Base-by-base conservation (phyloP, 1,139 yeast species). In the Debaryomyces sp. region DNA sequence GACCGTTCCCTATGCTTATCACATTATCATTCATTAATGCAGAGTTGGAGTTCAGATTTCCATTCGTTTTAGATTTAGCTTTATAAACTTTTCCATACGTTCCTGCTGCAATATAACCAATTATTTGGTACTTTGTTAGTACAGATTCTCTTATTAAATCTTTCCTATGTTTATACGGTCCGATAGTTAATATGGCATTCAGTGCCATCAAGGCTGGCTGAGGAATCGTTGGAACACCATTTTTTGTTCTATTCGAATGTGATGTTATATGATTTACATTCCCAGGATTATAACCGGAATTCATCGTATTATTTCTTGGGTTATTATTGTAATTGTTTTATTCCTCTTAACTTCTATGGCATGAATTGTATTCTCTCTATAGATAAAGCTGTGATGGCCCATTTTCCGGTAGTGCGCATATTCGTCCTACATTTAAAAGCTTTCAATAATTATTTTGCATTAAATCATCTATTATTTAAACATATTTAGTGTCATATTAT, bases 81-180 rank as follows among this genome's bases (percentile, higher is more conserved):
- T 94, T 94, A 71, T 91, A 95, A 26, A 94, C 99, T 55, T 95
- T 85, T 48, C 99, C 99, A 66, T 94, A 94, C 0, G 99, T 94
- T 35, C 99, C 99, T 0, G 99, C 97, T 0, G 99, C 99, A 52
- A 94, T 95, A 67, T 94, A 94, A 0, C 99, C 99, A 29, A 90
- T 72, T 52, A 95, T 87, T 54, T 87, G 92, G 66, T 92, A 94
- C 56, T 87, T 87, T 42, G 87, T 85, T 26, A 90, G 70, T 2
- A 94, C 96, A 5, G 89, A 84, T 39, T 81, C 78, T 48, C 96
- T 71, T 4, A 82, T 71, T 32, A 79, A 67, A 62, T 90, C 96
- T 61, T 87, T 87, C 39, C 97, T 78, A 48, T 80, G 80, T 52
- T 83, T 78, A 62, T 86, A 88, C 0, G 94, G 92, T 0, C 84